Conservation (phyloP, 805 yeast genomes). For the Torulaspora indica region DNA sequence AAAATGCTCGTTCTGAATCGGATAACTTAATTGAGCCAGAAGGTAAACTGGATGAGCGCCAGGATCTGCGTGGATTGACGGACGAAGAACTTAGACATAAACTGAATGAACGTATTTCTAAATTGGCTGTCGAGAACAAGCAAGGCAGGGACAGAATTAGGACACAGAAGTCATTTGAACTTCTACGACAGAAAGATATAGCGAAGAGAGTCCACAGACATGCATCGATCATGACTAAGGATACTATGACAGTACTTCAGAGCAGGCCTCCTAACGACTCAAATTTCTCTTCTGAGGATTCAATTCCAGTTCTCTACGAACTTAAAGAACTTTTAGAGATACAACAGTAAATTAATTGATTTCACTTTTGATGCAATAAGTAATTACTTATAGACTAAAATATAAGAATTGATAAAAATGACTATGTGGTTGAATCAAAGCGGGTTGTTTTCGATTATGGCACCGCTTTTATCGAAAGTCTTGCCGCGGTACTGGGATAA, state of each 20-base stretch:
- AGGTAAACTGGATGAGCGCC: neutral
- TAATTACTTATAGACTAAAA: neutral
- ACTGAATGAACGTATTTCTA: slow-evolving; percentile 28
- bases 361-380: neutral
- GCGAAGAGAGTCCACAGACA: slow-evolving; percentile 1
- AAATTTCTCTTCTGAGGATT: slow-evolving; percentile 29
- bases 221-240: neutral
- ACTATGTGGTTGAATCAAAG: neutral
- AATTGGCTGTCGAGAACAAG: slow-evolving; percentile 32
- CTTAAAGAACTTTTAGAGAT: slow-evolving; percentile 23
- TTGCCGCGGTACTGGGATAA: slow-evolving; percentile 53
- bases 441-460: slow-evolving; percentile 20
- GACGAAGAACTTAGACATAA: slow-evolving; percentile 31
- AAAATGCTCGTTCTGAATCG: neutral
- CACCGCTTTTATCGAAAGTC: slow-evolving; percentile 28
- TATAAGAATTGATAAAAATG: neutral
- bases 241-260: neutral
- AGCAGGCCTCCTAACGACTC: slow-evolving; percentile 22
- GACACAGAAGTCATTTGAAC: slow-evolving; percentile 33
- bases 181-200: slow-evolving; percentile 11
- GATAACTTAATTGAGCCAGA: neutral
- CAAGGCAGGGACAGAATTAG: slow-evolving; percentile 28
- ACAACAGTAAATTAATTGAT: slow-evolving; percentile 1
- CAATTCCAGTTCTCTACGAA: slow-evolving; percentile 33
- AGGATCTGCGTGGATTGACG: slow-evolving; percentile 10